phyloP scores from a whole-genome alignment of 768 basidiomycete species.

The Mycena kentingensis region DNA sequence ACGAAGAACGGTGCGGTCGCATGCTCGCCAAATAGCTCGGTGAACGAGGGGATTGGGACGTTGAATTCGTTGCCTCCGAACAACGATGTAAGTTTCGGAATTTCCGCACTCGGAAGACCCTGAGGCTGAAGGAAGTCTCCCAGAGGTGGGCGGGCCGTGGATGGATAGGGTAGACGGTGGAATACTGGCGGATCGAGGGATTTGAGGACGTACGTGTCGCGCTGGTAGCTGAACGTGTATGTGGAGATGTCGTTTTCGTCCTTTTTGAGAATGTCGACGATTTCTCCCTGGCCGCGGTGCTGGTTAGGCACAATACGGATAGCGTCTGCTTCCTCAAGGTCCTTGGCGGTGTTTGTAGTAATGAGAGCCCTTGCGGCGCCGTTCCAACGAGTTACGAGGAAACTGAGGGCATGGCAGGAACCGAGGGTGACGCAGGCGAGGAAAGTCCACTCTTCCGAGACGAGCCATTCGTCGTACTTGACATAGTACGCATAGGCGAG shows the following conservation, averaged over 20 bases:
- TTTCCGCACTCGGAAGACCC: conserved; percentile 52
- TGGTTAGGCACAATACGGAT: conserved; percentile 78
- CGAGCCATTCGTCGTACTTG: conserved; percentile 87
- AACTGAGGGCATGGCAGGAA: conserved; percentile 88
- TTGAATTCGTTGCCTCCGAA: conserved; percentile 96
- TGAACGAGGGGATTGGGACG: conserved; percentile 94
- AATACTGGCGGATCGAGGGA: conserved; percentile 63
- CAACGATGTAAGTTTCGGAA: conserved; percentile 56
- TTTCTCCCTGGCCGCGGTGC: conserved; percentile 88
- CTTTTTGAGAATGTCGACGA: conserved; percentile 74
- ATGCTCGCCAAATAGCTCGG: conserved; percentile 90
- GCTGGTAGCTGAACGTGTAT: conserved; percentile 92
- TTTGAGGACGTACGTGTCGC: conserved; percentile 84
- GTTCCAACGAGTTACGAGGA: conserved; percentile 90
- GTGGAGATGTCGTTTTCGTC: conserved; percentile 54
- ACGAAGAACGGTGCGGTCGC: conserved; percentile 99
- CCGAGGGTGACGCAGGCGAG: conserved; percentile 85
- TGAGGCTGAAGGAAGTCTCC: conserved; percentile 61
- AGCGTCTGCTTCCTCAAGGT: conserved; percentile 72
- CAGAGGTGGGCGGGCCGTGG: conserved; percentile 67
- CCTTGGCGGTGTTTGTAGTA: conserved; percentile 73
- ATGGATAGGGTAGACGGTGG: conserved; percentile 85
- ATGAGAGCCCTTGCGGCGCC: conserved; percentile 75
- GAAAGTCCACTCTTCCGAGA: conserved; percentile 98
- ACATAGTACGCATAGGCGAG: conserved; percentile 90